Conservation (phyloP, 108 stramenopile species). For the Cyclotella baltica region DNA sequence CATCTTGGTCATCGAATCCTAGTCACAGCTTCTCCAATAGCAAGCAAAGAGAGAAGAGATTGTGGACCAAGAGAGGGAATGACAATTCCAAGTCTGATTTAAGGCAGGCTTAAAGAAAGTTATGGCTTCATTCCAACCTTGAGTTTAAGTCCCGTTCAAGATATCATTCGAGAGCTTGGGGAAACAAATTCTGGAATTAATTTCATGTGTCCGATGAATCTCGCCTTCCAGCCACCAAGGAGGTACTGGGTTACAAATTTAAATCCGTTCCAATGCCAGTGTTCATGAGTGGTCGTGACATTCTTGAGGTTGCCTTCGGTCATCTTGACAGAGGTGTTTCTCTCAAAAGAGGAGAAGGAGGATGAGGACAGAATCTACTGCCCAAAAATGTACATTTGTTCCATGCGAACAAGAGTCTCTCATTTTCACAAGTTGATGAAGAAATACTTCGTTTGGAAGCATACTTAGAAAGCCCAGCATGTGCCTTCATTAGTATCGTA, state of each 20-base stretch:
- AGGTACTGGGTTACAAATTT: conserved; percentile 14
- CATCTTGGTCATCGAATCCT: not conserved
- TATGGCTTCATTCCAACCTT: conserved; percentile 25
- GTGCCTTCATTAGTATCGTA: too few relatives aligned
- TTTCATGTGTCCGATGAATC: not conserved
- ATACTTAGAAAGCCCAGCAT: too few relatives aligned
- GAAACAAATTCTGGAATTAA: not conserved
- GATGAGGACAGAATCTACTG: not conserved
- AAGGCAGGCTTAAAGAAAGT: not conserved
- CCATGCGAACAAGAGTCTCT: not conserved
- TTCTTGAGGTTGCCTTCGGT: not conserved
- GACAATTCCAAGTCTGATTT: too few relatives aligned
- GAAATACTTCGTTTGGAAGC: too few relatives aligned
- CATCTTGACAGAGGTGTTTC: conserved; percentile 20
- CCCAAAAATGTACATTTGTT: conserved; percentile 5
- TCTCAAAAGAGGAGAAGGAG: not conserved
- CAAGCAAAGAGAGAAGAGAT: conserved; percentile 17
- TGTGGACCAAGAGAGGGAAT: not conserved
- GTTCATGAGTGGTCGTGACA: not conserved
- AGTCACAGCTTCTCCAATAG: not conserved
- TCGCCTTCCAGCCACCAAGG: conserved; percentile 25
- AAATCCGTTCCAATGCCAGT: conserved; percentile 34
- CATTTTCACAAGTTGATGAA: not conserved
- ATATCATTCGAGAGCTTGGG: conserved; percentile 8
- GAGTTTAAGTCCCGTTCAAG: not conserved